Percentiles rank a stretch among this genome's conserved stretches.
Evolutionary conservation across 192 early-diverging fungal species (phyloP).

Genomic region (Endogone sp.): DNA sequence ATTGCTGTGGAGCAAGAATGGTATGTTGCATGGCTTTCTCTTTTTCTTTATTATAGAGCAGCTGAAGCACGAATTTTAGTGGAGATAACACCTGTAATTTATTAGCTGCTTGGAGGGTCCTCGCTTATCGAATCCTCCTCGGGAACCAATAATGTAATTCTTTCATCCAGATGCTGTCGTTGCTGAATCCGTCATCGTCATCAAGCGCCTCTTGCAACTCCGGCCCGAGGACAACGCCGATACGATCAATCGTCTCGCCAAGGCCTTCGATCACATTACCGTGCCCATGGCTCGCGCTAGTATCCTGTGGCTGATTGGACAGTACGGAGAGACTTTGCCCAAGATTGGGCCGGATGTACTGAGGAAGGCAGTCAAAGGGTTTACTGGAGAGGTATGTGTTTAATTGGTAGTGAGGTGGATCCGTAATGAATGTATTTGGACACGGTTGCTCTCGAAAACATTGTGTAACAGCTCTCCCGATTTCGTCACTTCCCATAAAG

Average conservation of each 20-base stretch:
- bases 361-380: constrained; percentile 63
- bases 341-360: constrained; percentile 78
- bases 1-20: constrained; percentile 53
- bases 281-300: constrained; percentile 75
- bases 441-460: not conserved
- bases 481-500: constrained; percentile 30
- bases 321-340: constrained; percentile 64
- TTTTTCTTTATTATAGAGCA: not conserved
- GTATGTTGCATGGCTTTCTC: constrained; percentile 18
- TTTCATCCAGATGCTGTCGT: constrained; percentile 61
- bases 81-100: no score
- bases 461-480: no score
- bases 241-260: constrained; percentile 54
- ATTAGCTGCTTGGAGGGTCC: no score
- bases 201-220: constrained; percentile 65
- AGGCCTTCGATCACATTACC: constrained; percentile 57
- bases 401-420: not conserved
- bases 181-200: constrained; percentile 71
- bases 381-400: constrained; percentile 44
- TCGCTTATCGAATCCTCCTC: no score
- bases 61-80: no score
- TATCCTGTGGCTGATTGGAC: constrained; percentile 84
- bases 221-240: constrained; percentile 37
- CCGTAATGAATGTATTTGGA: no score
- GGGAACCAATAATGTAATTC: no score